Evolutionary conservation across 768 basidiomycete species (phyloP).

Genomic region (Mycena metata): DNA sequence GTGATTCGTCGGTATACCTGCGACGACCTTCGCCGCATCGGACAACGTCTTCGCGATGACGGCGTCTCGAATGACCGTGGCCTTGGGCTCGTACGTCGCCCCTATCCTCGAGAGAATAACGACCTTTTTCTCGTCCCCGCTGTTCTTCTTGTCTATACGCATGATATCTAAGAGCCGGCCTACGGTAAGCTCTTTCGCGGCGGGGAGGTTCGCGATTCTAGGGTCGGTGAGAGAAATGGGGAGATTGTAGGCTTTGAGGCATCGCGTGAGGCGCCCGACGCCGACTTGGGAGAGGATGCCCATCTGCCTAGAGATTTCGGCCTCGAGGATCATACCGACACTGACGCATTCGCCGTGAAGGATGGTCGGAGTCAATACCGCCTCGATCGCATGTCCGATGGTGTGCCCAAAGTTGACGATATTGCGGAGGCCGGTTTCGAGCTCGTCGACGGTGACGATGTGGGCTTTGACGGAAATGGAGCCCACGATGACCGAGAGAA

Average conservation of each 20-base stretch:
- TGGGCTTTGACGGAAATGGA: constrained; percentile 97
- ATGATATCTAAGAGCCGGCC: constrained; percentile 92
- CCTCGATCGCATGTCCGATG: constrained; percentile 98
- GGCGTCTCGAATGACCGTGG: constrained; percentile 85
- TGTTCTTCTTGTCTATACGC: constrained; percentile 98
- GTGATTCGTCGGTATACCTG: constrained; percentile 71
- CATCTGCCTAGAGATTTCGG: constrained; percentile 90
- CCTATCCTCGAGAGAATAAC: constrained; percentile 94
- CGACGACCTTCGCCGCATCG: constrained; percentile 82
- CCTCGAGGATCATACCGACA: constrained; percentile 97
- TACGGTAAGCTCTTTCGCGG: constrained; percentile 80
- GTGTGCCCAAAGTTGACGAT: constrained; percentile 99
- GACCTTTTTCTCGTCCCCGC: constrained; percentile 91
- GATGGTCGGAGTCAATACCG: constrained; percentile 91
- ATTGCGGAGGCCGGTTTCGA: constrained; percentile 96
- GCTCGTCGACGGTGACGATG: constrained; percentile 97
- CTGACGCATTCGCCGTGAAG: constrained; percentile 97
- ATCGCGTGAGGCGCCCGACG: constrained; percentile 89
- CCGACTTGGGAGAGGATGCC: constrained; percentile 93
- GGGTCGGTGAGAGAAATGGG: constrained; percentile 87
- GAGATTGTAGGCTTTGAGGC: constrained; percentile 91
- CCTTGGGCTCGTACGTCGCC: constrained; percentile 91
- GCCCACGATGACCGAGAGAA: constrained; percentile 91
- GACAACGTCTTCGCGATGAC: constrained; percentile 87
- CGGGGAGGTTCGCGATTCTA: constrained; percentile 78